Base-by-base conservation (phyloP, 257 asterid genomes). In the Primulina eburnea region DNA sequence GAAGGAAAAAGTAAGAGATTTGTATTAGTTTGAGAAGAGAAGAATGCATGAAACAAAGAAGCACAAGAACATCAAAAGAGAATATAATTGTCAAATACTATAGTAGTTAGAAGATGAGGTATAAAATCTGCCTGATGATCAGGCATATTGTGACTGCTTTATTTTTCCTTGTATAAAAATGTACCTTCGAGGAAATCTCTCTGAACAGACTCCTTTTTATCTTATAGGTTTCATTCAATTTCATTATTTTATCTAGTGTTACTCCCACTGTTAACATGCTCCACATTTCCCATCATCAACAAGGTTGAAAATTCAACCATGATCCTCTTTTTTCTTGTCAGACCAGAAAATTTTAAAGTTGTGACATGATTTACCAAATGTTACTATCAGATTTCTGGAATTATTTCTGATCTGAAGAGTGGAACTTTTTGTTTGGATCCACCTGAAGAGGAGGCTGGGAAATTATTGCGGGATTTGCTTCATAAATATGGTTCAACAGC, bases 401-500 rank as follows among this genome's bases (percentile, higher is more conserved):
- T 88, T 29, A 71, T 87, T 74, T 81, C 82, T 72, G 96, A 85
- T 77, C 84, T 91, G 34, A 79, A 83, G 77, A 77, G 67, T 64
- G 79, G 80, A 29, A 47, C 77, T n/a, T 87, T 91, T 79, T 72
- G 74, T 72, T 79, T 91, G 88, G 96, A 94, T 68, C 91, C 97
- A 59, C 74, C 83, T 5, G 97, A 89, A 65, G 92, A 73, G 79
- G 96, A 89, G 72, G 97, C 96, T 28, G 91, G 96, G 53, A 83
- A 73, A 74, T 63, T 82, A 60, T 72, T 94, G 61, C 82, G 77
- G 60, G 84, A 84, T 70, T 74, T 94, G 80, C 89, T 94, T 63
- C 95, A 71, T 43, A 66, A 72, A 59, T 86, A 82, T 62, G 80
- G 80, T 47, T 80, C 94, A 24, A 69, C 84, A 66, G 67, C 71